Percentiles rank a stretch among this genome's conserved stretches.
Evolutionary conservation across 1,284 basidiomycete genomes (phyloP).

Genomic region (Cryptococcus sp.): DNA sequence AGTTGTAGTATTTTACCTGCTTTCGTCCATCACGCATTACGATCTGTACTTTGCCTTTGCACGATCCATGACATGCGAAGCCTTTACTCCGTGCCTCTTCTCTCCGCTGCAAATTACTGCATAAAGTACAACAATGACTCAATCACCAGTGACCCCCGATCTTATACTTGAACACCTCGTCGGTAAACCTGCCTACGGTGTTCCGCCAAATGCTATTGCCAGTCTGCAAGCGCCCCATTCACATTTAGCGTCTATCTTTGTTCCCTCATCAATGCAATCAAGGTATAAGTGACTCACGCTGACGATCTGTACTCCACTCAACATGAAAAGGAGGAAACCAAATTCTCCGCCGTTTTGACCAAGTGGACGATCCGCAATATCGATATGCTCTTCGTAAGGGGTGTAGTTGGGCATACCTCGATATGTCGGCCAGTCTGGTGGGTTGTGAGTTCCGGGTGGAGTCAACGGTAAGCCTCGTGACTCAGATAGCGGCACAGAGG

Average conservation of each 20-base stretch:
- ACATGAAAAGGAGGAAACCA: constrained; percentile 1
- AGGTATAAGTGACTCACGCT: background rate
- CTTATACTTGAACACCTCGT: constrained; percentile 2
- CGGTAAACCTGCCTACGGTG: background rate
- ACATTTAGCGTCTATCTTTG: no score
- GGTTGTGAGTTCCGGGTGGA: background rate
- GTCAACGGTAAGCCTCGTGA: background rate
- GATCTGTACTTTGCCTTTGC: background rate
- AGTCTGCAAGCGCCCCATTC: background rate
- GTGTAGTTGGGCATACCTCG: background rate
- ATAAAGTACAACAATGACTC: background rate
- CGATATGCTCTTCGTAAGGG: background rate
- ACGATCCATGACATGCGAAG: background rate
- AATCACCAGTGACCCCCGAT: background rate
- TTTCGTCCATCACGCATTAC: no score
- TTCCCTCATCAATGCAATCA: no score
- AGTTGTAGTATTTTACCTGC: no score
- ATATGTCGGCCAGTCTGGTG: background rate
- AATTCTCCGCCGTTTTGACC: background rate
- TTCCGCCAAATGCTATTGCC: background rate
- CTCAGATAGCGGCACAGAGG: background rate
- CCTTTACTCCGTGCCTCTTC: no score
- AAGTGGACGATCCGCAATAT: background rate
- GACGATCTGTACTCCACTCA: background rate
- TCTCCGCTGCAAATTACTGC: no score